A percentile compares a stretch with the other conserved stretches of the same genome.
Conservation (phyloP, 805 yeast genomes). For the Nakazawaea molendinolei region DNA sequence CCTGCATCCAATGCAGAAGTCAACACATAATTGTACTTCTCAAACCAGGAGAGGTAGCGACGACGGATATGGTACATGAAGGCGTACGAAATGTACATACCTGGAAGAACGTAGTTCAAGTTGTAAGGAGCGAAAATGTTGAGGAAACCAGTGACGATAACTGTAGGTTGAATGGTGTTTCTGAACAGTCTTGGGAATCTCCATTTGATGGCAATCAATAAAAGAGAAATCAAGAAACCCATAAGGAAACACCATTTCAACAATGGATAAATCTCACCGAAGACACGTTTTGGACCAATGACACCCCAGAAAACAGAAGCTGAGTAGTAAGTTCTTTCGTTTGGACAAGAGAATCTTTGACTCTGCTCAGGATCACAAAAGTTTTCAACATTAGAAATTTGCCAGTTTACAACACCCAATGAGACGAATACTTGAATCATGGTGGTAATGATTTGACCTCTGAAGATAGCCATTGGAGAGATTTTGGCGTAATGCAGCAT, state of each 20-base stretch:
- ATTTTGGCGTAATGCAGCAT: slow-evolving; percentile 52
- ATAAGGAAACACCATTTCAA: slow-evolving; percentile 55
- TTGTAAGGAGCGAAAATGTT: slow-evolving; percentile 45
- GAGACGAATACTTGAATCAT: slow-evolving; percentile 23
- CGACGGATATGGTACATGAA: slow-evolving; percentile 46
- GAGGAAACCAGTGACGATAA: slow-evolving; percentile 44
- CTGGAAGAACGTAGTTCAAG: slow-evolving; percentile 36
- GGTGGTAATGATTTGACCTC: slow-evolving; percentile 33
- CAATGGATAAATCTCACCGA: slow-evolving; percentile 49
- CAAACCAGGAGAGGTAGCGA: slow-evolving; percentile 51
- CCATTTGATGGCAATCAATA: slow-evolving; percentile 23
- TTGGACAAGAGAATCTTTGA: slow-evolving; percentile 35
- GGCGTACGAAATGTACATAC: slow-evolving; percentile 28
- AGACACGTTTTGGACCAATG: slow-evolving; percentile 11
- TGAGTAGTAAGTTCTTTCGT: slow-evolving; percentile 36
- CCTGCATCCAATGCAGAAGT: slow-evolving; percentile 56
- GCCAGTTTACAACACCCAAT: slow-evolving; percentile 29
- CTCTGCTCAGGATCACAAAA: slow-evolving; percentile 28
- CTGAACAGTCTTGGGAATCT: slow-evolving; percentile 20
- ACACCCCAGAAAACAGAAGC: slow-evolving; percentile 27
- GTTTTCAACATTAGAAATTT: slow-evolving; percentile 25
- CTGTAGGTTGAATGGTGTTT: slow-evolving; percentile 40
- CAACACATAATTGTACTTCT: slow-evolving; percentile 43
- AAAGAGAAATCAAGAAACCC: slow-evolving; percentile 24
- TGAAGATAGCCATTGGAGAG: slow-evolving; percentile 53